phyloP scores from a whole-genome alignment of 2,329 filamentous ascomycete genomes.

The Juglanconis oblonga region DNA sequence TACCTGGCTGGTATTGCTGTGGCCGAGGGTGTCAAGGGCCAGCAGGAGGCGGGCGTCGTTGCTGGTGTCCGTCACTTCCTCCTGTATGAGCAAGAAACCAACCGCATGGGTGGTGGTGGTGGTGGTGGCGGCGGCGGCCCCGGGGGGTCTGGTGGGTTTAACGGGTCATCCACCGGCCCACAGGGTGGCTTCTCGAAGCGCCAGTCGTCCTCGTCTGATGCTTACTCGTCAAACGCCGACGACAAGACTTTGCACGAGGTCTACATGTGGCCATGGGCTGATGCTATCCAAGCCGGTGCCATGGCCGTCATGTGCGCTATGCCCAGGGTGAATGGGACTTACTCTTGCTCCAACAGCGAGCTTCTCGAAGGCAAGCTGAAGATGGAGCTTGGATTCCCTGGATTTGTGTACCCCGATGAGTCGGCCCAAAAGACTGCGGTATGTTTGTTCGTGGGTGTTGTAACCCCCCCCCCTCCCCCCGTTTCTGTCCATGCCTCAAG shows the following conservation, averaged over 20 bases:
- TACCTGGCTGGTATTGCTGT: slow-evolving; percentile 53
- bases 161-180: background rate
- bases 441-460: background rate
- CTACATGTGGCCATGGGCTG: too few species aligned
- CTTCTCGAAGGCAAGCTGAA: slow-evolving; percentile 66
- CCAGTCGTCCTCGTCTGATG: too few species aligned
- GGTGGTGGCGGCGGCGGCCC: background rate
- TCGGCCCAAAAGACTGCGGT: slow-evolving; percentile 43
- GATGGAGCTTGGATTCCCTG: slow-evolving; percentile 56
- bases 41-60: slow-evolving; percentile 71
- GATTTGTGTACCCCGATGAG: slow-evolving; percentile 68
- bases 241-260: slow-evolving; percentile 34
- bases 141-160: too few species aligned
- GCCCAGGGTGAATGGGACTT: slow-evolving; percentile 31
- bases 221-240: background rate
- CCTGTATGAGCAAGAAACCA: slow-evolving; percentile 38
- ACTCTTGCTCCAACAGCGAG: slow-evolving; percentile 67
- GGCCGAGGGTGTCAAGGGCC: slow-evolving; percentile 58
- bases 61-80: slow-evolving; percentile 67
- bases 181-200: too few species aligned
- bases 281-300: background rate
- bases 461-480: too few species aligned
- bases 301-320: slow-evolving; percentile 24
- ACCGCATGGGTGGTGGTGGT: slow-evolving; percentile 37
- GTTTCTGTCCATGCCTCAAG: too few species aligned